Conservation (phyloP, 768 basidiomycete species). For the Tylopilus vinaceipallidus region DNA sequence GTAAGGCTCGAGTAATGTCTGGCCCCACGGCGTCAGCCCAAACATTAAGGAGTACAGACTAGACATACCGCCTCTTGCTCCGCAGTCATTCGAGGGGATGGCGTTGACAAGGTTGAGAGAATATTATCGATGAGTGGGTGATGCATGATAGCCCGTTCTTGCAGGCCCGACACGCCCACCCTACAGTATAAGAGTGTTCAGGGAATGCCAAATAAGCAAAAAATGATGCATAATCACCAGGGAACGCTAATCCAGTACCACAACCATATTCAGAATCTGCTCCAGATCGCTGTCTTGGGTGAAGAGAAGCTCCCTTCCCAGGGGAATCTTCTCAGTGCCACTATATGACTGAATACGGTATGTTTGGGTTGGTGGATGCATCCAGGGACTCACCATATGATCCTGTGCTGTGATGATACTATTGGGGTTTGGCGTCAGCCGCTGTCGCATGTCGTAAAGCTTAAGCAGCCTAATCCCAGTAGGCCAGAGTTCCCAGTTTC, state of each 20-base stretch:
- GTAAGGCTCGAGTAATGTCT: conserved; percentile 81
- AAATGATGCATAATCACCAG: conserved; percentile 5
- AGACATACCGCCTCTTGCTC: conserved; percentile 27
- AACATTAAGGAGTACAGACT: background rate
- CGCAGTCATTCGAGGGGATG: conserved; percentile 18
- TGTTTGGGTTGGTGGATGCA: background rate
- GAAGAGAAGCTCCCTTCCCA: background rate
- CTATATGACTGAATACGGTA: conserved; percentile 3
- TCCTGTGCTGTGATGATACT: background rate
- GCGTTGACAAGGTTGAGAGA: conserved; percentile 30
- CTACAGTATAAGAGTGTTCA: conserved; percentile 10
- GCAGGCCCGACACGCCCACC: background rate
- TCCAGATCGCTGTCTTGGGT: conserved; percentile 1
- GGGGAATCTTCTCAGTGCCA: conserved; percentile 7
- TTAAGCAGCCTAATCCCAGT: background rate
- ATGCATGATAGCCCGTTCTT: conserved; percentile 12
- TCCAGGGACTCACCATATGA: background rate
- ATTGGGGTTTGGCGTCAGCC: background rate
- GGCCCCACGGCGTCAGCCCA: background rate
- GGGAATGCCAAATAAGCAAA: conserved; percentile 5
- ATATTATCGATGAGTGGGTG: conserved; percentile 41
- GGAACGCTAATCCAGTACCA: background rate
- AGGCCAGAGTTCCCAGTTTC: background rate
- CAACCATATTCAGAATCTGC: conserved; percentile 2
- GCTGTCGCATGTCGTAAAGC: background rate